phyloP scores from a whole-genome alignment of 306 rosid species.

The Prosopis cineraria region DNA sequence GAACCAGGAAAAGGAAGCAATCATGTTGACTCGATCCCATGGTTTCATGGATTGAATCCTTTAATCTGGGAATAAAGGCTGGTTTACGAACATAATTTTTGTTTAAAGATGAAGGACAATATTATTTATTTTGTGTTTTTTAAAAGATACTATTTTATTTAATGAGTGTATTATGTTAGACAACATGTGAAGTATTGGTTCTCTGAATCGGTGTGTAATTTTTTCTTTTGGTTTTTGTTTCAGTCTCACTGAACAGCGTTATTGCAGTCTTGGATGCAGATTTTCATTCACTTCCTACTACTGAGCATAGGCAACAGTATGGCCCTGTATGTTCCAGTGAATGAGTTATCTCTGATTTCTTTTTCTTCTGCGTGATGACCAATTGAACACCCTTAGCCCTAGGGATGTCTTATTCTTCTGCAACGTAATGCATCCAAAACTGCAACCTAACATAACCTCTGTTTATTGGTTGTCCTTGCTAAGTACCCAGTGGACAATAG shows the following conservation, averaged over 20 bases:
- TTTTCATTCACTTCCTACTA: conserved; percentile 95
- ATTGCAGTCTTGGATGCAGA: conserved; percentile 99
- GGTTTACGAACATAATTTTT: not conserved
- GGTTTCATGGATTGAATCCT: not conserved
- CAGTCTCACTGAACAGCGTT: conserved; percentile 93
- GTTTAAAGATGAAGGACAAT: conserved; percentile 5
- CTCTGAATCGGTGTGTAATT: conserved; percentile 31
- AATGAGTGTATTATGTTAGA: conserved; percentile 4
- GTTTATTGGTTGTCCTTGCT: conserved; percentile 12
- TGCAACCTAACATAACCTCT: conserved; percentile 1
- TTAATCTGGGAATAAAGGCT: not conserved
- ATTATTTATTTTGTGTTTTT: too few species aligned
- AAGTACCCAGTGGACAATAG: conserved; percentile 17
- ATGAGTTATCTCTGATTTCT: conserved; percentile 16
- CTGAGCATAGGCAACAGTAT: conserved; percentile 93
- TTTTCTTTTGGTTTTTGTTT: conserved; percentile 43
- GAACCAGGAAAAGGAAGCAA: not conserved
- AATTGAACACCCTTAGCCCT: not conserved
- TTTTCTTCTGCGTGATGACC: conserved; percentile 8
- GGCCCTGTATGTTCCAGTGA: conserved; percentile 84
- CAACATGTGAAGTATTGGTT: conserved; percentile 1
- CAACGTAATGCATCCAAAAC: conserved; percentile 11
- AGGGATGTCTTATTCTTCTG: conserved; percentile 6
- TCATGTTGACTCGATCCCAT: not conserved
- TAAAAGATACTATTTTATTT: too few species aligned